These are phyloP conservation scores for Apiotrichum mycotoxinovorans DNA, from an alignment of 1,284 basidiomycete species.

Conservation along the genomic window DNA sequence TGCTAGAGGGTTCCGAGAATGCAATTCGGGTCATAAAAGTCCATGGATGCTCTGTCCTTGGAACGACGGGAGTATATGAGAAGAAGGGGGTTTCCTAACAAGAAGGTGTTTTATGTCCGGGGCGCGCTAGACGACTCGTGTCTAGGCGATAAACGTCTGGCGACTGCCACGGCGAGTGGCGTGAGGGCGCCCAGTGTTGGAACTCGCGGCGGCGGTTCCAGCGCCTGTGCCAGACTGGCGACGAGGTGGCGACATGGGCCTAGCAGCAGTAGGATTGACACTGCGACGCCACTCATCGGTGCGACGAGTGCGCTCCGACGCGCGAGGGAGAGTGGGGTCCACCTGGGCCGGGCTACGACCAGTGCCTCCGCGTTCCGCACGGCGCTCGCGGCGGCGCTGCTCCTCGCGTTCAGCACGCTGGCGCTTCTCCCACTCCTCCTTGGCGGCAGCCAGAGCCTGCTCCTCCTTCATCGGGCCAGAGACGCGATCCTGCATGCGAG, in stretches of 20 bases:
- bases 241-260: background rate
- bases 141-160: background rate
- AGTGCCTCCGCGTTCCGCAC: constrained; percentile 10
- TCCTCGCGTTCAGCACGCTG: constrained; percentile 13
- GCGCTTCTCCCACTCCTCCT: constrained; percentile 11
- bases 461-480: constrained; percentile 37
- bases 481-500: constrained; percentile 42
- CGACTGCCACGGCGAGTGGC: background rate
- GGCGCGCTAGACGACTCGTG: background rate
- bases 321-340: background rate
- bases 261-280: background rate
- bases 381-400: constrained; percentile 6
- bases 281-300: constrained; percentile 20
- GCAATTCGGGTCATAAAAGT: background rate
- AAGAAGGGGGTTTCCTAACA: background rate
- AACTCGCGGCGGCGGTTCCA: background rate
- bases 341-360: background rate
- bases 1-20: background rate
- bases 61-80: background rate
- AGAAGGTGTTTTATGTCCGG: background rate
- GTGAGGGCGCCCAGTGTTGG: background rate
- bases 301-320: constrained; percentile 6
- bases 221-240: background rate
- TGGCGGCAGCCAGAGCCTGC: constrained; percentile 25
- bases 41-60: background rate